Evolutionary conservation across 1,284 basidiomycete genomes (phyloP).

Genomic region (Puccinia horiana): DNA sequence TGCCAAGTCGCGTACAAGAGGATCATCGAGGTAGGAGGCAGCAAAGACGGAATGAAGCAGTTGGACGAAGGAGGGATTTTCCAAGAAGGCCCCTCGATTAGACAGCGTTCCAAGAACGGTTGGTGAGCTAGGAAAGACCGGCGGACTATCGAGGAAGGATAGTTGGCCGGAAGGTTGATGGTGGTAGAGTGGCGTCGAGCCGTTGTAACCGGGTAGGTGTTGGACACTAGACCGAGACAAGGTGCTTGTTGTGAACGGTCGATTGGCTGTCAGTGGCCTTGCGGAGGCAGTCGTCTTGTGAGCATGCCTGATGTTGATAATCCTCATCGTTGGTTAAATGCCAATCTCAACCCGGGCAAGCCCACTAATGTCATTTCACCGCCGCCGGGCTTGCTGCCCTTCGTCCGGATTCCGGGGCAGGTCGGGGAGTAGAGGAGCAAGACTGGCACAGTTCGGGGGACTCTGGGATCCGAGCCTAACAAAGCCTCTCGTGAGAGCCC

Average conservation of each 20-base stretch:
- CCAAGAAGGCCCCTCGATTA: not conserved
- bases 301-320: not conserved
- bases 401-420: too few species aligned
- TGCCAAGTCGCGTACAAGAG: slow-evolving; percentile 32
- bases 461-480: too few species aligned
- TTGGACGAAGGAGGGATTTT: slow-evolving; percentile 25
- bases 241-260: not conserved
- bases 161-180: slow-evolving; percentile 1
- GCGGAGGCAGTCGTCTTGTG: not conserved
- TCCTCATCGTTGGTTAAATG: not conserved
- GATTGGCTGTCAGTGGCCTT: not conserved
- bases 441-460: too few species aligned
- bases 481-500: too few species aligned
- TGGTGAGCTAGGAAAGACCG: slow-evolving; percentile 16
- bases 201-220: slow-evolving; percentile 12
- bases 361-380: too few species aligned
- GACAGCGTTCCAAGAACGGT: slow-evolving; percentile 21
- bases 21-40: slow-evolving; percentile 23
- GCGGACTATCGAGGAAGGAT: slow-evolving; percentile 22
- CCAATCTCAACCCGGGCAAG: too few species aligned
- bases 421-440: too few species aligned
- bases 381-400: too few species aligned
- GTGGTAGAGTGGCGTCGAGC: slow-evolving; percentile 31
- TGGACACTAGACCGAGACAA: not conserved
- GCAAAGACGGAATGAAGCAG: slow-evolving; percentile 32